phyloP scores from a whole-genome alignment of 1,284 basidiomycete species.

The Trichosporon ovoides region DNA sequence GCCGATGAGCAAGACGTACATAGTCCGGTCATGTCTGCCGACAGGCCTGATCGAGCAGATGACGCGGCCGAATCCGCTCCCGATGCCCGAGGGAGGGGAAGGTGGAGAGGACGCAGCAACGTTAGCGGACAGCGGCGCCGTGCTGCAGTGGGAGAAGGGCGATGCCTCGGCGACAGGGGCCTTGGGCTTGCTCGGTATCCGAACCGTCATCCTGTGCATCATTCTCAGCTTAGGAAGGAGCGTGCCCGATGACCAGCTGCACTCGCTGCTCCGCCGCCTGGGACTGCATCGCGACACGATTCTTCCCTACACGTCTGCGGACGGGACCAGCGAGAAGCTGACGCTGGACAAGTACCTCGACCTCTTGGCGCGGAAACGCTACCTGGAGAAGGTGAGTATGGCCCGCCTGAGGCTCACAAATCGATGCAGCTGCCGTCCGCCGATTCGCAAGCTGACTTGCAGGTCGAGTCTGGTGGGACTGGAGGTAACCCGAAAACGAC shows the following conservation, averaged over 20 bases:
- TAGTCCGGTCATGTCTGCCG: conserved; percentile 41
- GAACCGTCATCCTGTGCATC: conserved; percentile 44
- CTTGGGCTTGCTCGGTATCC: conserved; percentile 40
- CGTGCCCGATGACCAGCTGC: conserved; percentile 35
- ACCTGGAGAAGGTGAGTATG: conserved; percentile 44
- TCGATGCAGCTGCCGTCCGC: not conserved
- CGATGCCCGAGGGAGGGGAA: conserved; percentile 15
- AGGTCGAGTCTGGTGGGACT: conserved; percentile 12
- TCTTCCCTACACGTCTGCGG: conserved; percentile 33
- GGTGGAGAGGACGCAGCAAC: conserved; percentile 10
- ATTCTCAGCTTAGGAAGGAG: conserved; percentile 36
- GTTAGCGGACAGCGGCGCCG: conserved; percentile 38
- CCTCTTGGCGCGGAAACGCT: conserved; percentile 34
- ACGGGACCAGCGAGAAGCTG: conserved; percentile 23
- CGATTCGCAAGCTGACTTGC: not conserved
- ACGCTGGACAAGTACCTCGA: conserved; percentile 46
- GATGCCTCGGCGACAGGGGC: conserved; percentile 36
- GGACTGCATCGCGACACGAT: conserved; percentile 38
- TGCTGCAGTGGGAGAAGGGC: conserved; percentile 42
- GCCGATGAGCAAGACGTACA: conserved; percentile 24
- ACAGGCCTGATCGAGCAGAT: conserved; percentile 26
- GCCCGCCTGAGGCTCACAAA: too few relatives aligned
- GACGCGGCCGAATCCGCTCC: conserved; percentile 29
- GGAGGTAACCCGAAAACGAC: conserved; percentile 7
- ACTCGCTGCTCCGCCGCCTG: conserved; percentile 33